phyloP scores from a whole-genome alignment of 1,284 basidiomycete genomes.

The Chondrostereum purpureum region DNA sequence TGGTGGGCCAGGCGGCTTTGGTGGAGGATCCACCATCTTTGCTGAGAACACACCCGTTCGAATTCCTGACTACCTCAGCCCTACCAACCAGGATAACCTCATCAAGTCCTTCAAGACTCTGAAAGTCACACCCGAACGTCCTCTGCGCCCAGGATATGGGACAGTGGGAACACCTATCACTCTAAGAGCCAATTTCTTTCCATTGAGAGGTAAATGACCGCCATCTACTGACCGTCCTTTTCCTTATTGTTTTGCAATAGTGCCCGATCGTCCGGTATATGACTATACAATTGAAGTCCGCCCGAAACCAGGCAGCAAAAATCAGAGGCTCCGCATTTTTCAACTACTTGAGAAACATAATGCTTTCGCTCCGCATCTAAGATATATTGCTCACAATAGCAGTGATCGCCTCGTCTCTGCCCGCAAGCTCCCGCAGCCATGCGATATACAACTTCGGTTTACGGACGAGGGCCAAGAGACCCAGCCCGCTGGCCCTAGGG shows the following conservation, averaged over 20 bases:
- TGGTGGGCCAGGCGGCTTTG: slow-evolving; percentile 12
- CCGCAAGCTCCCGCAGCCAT: slow-evolving; percentile 46
- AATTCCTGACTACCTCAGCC: slow-evolving; percentile 37
- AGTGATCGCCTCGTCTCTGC: slow-evolving; percentile 54
- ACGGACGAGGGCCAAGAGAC: slow-evolving; percentile 47
- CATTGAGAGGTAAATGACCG: slow-evolving; percentile 16
- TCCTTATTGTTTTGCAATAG: slow-evolving; percentile 22
- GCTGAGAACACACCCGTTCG: slow-evolving; percentile 30
- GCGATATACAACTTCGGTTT: slow-evolving; percentile 42
- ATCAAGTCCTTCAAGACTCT: slow-evolving; percentile 39
- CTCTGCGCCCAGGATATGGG: slow-evolving; percentile 63
- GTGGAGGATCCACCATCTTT: slow-evolving; percentile 33
- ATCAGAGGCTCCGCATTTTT: slow-evolving; percentile 49
- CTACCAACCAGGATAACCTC: slow-evolving; percentile 35
- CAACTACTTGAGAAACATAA: slow-evolving; percentile 47
- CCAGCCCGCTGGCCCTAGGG: slow-evolving; percentile 35
- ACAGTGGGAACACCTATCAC: slow-evolving; percentile 45
- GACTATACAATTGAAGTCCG: slow-evolving; percentile 56
- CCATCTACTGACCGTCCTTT: neutral
- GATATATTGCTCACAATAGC: slow-evolving; percentile 56
- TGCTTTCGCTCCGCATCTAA: slow-evolving; percentile 31
- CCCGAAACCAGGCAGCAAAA: slow-evolving; percentile 42
- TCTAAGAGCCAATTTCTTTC: slow-evolving; percentile 65
- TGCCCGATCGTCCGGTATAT: slow-evolving; percentile 43
- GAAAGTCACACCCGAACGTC: slow-evolving; percentile 34